Conservation (phyloP, 345 rosid species). For the Trapa bicornis region DNA sequence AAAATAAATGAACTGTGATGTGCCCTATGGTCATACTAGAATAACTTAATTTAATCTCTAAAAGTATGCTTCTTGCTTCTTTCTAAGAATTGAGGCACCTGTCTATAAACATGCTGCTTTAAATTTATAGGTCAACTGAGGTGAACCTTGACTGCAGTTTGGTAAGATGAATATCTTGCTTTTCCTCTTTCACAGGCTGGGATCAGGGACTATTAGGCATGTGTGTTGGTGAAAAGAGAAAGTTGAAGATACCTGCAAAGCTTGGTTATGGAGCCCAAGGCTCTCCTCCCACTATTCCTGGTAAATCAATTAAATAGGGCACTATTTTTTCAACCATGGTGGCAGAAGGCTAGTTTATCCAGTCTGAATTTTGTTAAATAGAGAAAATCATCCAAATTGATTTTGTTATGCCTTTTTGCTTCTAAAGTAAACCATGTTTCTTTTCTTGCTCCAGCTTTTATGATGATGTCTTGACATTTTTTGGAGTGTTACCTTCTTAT, state of each 20-base stretch:
- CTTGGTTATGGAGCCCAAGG: conserved; percentile 90
- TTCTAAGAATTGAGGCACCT: too few species aligned
- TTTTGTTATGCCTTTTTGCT: too few species aligned
- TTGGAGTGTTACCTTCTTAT: too few species aligned
- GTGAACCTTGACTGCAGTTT: background rate
- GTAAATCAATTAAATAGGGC: conserved; percentile 18
- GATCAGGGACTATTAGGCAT: conserved; percentile 86
- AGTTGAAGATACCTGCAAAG: conserved; percentile 85
- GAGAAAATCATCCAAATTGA: too few species aligned
- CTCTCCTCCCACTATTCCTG: conserved; percentile 90
- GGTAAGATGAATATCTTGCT: background rate
- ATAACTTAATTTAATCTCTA: background rate
- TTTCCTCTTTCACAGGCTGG: conserved; percentile 46
- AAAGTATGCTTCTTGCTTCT: background rate
- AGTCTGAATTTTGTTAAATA: too few species aligned
- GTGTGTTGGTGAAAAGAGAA: conserved; percentile 89
- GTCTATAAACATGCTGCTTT: background rate
- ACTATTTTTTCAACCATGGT: too few species aligned
- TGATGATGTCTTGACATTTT: too few species aligned
- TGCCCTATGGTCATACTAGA: background rate
- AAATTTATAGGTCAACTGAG: background rate
- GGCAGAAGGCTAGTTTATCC: too few species aligned
- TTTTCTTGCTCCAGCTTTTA: background rate
- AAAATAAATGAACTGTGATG: background rate
- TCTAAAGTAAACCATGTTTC: background rate